These are phyloP conservation scores for Typha latifolia DNA, from an alignment of 176 grass and related monocot genomes.

Conservation along the genomic window DNA sequence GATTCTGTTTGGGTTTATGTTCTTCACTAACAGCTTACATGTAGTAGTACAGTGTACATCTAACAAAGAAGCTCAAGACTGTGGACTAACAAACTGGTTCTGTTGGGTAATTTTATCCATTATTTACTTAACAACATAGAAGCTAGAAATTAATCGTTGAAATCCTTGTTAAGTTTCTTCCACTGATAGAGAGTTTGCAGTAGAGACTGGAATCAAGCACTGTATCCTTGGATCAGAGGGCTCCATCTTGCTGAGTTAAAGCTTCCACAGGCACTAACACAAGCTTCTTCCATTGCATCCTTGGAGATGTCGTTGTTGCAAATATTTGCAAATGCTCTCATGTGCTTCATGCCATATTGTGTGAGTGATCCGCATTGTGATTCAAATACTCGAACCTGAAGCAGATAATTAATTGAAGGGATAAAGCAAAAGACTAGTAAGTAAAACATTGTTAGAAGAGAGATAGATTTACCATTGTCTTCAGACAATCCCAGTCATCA, in stretches of 20 bases:
- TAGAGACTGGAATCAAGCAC: conserved; percentile 37
- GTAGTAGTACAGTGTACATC: too few relatives aligned
- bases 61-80: too few relatives aligned
- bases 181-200: not conserved
- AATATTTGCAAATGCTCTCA: conserved; percentile 74
- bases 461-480: conserved; percentile 43
- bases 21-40: too few relatives aligned
- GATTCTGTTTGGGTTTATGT: too few relatives aligned
- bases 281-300: conserved; percentile 43
- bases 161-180: too few relatives aligned
- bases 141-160: too few relatives aligned
- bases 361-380: conserved; percentile 67
- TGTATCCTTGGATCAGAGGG: conserved; percentile 34
- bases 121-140: too few relatives aligned
- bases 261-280: conserved; percentile 33
- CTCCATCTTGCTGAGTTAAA: conserved; percentile 49
- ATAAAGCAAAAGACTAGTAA: not conserved
- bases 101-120: too few relatives aligned
- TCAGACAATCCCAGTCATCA: conserved; percentile 86
- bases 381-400: conserved; percentile 61
- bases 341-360: conserved; percentile 90
- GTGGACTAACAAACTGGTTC: too few relatives aligned
- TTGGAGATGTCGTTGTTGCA: conserved; percentile 50
- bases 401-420: not conserved
- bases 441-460: not conserved